Evolutionary conservation across 371 early-diverging fungal species (phyloP).

Genomic region (Rhizopus sp.): DNA sequence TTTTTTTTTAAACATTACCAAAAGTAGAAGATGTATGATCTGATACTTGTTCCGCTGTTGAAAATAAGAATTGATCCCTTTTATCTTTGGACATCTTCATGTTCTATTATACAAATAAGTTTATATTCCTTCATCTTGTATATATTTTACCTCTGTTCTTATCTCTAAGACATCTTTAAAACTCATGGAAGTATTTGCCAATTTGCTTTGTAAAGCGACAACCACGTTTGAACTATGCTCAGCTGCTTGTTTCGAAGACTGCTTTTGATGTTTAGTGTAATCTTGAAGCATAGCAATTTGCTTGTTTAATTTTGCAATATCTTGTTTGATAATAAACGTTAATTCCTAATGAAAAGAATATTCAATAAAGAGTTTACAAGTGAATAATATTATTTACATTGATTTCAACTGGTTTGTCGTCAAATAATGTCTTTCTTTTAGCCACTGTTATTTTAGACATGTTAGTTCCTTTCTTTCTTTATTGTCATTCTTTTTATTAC

Average conservation of each 20-base stretch:
- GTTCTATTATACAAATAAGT: conserved; percentile 39
- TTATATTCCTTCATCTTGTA: background rate
- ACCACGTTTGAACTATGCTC: conserved; percentile 96
- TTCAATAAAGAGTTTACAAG: background rate
- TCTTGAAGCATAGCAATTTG: conserved; percentile 87
- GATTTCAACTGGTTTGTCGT: conserved; percentile 76
- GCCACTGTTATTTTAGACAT: conserved; percentile 54
- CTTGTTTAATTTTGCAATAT: conserved; percentile 89
- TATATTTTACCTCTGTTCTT: conserved; percentile 68
- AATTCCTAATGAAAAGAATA: conserved; percentile 68
- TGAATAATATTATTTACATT: conserved; percentile 43
- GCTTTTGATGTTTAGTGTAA: conserved; percentile 53
- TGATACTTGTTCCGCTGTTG: conserved; percentile 38
- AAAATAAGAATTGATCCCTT: conserved; percentile 60
- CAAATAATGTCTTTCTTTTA: conserved; percentile 73
- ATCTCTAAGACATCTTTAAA: conserved; percentile 95
- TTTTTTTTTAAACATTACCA: conserved; percentile 24
- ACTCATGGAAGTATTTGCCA: conserved; percentile 85
- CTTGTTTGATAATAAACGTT: conserved; percentile 92
- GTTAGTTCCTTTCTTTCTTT: background rate
- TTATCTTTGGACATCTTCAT: conserved; percentile 77
- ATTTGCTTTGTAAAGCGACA: conserved; percentile 84
- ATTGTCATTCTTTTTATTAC: conserved; percentile 37
- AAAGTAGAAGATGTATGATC: conserved; percentile 21
- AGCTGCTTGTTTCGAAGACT: conserved; percentile 70